These are phyloP conservation scores for Eucalyptus lansdowneana DNA, from an alignment of 345 rosid species.

Conservation along the genomic window DNA sequence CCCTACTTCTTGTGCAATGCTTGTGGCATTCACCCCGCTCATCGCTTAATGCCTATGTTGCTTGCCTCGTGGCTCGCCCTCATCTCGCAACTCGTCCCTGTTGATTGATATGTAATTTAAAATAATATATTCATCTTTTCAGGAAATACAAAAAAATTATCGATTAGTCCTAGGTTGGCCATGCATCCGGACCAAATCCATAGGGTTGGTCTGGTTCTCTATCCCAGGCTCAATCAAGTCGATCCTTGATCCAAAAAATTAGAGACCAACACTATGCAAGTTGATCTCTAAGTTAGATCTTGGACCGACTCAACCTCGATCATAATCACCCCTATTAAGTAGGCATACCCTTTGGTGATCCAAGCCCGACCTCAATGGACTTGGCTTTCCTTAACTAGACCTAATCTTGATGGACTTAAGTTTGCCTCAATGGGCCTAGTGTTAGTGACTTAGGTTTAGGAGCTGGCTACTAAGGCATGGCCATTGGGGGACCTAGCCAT, in stretches of 20 bases:
- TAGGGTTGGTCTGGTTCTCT: accelerated
- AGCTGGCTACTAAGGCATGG: neutral
- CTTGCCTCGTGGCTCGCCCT: no score
- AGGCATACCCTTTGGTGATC: neutral
- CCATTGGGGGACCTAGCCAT: neutral
- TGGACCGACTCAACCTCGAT: accelerated
- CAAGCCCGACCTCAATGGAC: neutral
- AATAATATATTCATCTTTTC: no score
- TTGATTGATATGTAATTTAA: no score
- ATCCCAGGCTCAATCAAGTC: accelerated
- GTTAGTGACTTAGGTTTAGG: neutral
- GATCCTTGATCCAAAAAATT: no score
- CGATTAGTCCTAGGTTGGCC: accelerated
- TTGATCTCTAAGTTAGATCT: no score
- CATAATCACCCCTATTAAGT: no score
- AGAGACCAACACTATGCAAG: no score
- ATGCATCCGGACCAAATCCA: no score
- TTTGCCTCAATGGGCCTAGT: neutral
- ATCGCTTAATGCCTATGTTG: no score
- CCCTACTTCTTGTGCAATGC: no score
- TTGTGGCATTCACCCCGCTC: no score
- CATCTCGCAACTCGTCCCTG: accelerated
- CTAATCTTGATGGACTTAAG: neutral
- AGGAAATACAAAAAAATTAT: no score
- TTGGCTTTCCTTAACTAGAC: neutral